Percentiles rank a stretch among this genome's conserved stretches.
phyloP scores from a whole-genome alignment of 352 stramenopile species.

The Globisporangium acanthophoron region DNA sequence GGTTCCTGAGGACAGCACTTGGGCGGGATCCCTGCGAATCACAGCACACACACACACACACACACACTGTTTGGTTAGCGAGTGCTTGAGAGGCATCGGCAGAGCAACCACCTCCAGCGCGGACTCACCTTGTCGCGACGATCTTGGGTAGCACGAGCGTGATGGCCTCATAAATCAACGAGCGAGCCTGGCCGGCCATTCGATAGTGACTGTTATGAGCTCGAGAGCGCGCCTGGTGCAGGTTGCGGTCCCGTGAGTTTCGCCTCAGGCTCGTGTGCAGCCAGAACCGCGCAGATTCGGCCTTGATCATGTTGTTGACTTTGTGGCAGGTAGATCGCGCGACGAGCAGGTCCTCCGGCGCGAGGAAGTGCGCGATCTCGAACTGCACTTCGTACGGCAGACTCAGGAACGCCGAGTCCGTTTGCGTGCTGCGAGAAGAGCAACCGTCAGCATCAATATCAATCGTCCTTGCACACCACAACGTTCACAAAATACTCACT shows the following conservation, averaged over 20 bases:
- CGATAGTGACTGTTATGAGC: conserved; percentile 38
- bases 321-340: conserved; percentile 70
- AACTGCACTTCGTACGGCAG: conserved; percentile 82
- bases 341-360: conserved; percentile 72
- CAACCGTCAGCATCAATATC: conserved; percentile 3
- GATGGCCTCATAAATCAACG: conserved; percentile 75
- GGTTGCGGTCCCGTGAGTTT: conserved; percentile 49
- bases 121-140: conserved; percentile 35
- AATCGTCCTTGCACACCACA: not conserved
- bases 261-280: conserved; percentile 72
- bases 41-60: conserved; percentile 17
- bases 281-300: conserved; percentile 82
- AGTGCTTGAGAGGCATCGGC: not conserved
- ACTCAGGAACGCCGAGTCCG: conserved; percentile 50
- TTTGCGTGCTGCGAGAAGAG: conserved; percentile 41
- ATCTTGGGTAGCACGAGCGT: conserved; percentile 75
- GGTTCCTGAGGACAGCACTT: conserved; percentile 61
- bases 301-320: conserved; percentile 78
- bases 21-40: conserved; percentile 46
- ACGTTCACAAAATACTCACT: conserved; percentile 22
- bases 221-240: conserved; percentile 41
- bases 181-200: conserved; percentile 48
- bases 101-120: not conserved
- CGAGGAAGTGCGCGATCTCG: conserved; percentile 67
- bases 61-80: not conserved